Evolutionary conservation across 2,329 filamentous ascomycete genomes (phyloP).

Genomic region (Beauveria bassiana): DNA sequence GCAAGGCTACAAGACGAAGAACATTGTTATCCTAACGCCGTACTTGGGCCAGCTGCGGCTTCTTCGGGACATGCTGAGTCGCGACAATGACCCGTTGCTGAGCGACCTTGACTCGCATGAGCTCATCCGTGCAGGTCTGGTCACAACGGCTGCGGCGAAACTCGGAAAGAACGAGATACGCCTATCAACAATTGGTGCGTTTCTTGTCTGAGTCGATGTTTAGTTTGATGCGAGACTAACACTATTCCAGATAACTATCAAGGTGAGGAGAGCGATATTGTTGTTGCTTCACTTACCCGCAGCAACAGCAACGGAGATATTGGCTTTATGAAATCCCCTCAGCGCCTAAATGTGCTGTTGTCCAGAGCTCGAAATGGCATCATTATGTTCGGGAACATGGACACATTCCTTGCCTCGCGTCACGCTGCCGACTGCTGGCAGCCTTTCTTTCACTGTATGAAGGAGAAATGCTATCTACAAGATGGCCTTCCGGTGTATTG

Average conservation of each 20-base stretch:
- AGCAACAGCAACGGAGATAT: constrained; percentile 58
- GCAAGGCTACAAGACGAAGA: constrained; percentile 58
- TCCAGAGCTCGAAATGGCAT: constrained; percentile 58
- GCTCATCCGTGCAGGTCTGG: constrained; percentile 49
- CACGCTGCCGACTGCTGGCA: constrained; percentile 40
- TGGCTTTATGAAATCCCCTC: constrained; percentile 54
- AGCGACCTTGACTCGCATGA: constrained; percentile 62
- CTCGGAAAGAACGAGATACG: constrained; percentile 42
- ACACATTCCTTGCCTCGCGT: constrained; percentile 55
- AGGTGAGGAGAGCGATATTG: constrained; percentile 70
- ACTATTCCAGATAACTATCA: constrained; percentile 61
- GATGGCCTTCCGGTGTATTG: constrained; percentile 56
- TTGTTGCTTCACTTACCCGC: constrained; percentile 59
- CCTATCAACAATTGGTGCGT: constrained; percentile 62
- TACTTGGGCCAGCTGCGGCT: constrained; percentile 63
- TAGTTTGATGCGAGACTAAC: neutral
- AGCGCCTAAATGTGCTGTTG: constrained; percentile 63
- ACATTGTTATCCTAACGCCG: constrained; percentile 63
- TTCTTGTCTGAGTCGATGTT: neutral
- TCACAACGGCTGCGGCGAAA: constrained; percentile 44
- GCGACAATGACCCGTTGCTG: constrained; percentile 55
- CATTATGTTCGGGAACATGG: constrained; percentile 62
- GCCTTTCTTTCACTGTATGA: constrained; percentile 49
- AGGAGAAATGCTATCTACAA: constrained; percentile 41
- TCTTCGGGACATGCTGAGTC: constrained; percentile 43